A percentile compares a stretch with the other conserved stretches of the same genome.
These are phyloP conservation scores for Mortierella antarctica DNA, from an alignment of 192 early-diverging fungal species.

Conservation along the genomic window DNA sequence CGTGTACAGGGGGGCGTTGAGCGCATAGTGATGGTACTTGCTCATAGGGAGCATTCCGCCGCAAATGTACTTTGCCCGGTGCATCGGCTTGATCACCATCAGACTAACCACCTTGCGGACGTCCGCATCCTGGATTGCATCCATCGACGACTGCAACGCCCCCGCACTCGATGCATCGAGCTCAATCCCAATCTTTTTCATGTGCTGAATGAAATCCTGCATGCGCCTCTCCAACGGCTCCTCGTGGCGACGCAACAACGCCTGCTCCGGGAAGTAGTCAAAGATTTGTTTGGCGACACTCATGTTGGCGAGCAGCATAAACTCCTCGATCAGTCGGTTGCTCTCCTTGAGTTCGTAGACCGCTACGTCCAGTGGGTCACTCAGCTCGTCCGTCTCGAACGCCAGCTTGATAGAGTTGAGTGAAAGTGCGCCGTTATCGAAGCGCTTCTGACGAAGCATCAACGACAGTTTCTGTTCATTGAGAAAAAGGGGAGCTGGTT, in stretches of 20 bases:
- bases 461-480: slow-evolving; percentile 70
- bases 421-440: slow-evolving; percentile 86
- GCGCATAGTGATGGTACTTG: slow-evolving; percentile 90
- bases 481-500: neutral
- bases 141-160: slow-evolving; percentile 65
- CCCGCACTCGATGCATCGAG: slow-evolving; percentile 74
- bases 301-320: slow-evolving; percentile 97
- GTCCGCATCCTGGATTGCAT: slow-evolving; percentile 70
- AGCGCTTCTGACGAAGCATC: slow-evolving; percentile 77
- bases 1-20: slow-evolving; percentile 92
- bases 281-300: slow-evolving; percentile 93
- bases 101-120: slow-evolving; percentile 85
- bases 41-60: slow-evolving; percentile 82
- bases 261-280: slow-evolving; percentile 89
- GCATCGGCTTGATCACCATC: slow-evolving; percentile 89
- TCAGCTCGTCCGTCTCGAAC: slow-evolving; percentile 88
- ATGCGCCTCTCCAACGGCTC: slow-evolving; percentile 68
- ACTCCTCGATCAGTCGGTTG: slow-evolving; percentile 94
- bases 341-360: slow-evolving; percentile 91
- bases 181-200: slow-evolving; percentile 78
- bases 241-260: slow-evolving; percentile 88
- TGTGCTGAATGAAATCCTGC: slow-evolving; percentile 82
- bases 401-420: slow-evolving; percentile 88
- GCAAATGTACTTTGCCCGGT: slow-evolving; percentile 97
- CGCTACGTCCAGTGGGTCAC: slow-evolving; percentile 87